A percentile compares a stretch with the other conserved stretches of the same genome.
Conservation (phyloP, 2,329 filamentous ascomycete genomes). For the Nothopassalora personata region DNA sequence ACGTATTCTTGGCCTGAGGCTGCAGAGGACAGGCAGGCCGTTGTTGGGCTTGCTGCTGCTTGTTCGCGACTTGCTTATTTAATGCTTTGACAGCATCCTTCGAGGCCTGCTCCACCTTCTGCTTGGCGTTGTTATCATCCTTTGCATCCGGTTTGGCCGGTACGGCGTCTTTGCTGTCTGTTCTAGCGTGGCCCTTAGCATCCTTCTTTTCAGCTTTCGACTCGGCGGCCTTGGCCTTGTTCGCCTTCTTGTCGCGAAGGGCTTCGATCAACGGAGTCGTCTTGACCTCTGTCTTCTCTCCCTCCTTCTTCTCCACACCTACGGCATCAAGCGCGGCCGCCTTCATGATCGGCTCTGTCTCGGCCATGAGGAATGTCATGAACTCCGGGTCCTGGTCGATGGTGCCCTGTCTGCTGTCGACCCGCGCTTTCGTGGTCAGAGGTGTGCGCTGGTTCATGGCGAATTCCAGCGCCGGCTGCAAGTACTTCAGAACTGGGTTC, state of each 20-base stretch:
- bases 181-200: constrained; percentile 29
- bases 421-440: constrained; percentile 60
- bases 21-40: constrained; percentile 18
- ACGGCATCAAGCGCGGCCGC: constrained; percentile 47
- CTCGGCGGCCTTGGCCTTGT: constrained; percentile 27
- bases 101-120: constrained; percentile 28
- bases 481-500: constrained; percentile 63
- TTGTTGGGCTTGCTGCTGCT: constrained; percentile 22
- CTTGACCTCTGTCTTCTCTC: constrained; percentile 58
- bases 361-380: constrained; percentile 80
- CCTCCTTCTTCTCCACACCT: constrained; percentile 43
- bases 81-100: constrained; percentile 55
- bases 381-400: constrained; percentile 97
- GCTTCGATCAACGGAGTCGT: constrained; percentile 88
- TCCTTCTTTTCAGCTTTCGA: constrained; percentile 32
- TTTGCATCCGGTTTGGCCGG: constrained; percentile 26
- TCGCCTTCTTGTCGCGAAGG: constrained; percentile 60
- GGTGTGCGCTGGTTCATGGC: constrained; percentile 80
- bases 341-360: constrained; percentile 68
- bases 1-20: constrained; percentile 31
- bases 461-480: constrained; percentile 74
- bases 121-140: constrained; percentile 31
- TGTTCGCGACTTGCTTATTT: constrained; percentile 40
- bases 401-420: constrained; percentile 82
- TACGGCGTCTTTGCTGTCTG: constrained; percentile 29